Conservation (phyloP, 257 asterid species). For the Solanum sparsipilum region DNA sequence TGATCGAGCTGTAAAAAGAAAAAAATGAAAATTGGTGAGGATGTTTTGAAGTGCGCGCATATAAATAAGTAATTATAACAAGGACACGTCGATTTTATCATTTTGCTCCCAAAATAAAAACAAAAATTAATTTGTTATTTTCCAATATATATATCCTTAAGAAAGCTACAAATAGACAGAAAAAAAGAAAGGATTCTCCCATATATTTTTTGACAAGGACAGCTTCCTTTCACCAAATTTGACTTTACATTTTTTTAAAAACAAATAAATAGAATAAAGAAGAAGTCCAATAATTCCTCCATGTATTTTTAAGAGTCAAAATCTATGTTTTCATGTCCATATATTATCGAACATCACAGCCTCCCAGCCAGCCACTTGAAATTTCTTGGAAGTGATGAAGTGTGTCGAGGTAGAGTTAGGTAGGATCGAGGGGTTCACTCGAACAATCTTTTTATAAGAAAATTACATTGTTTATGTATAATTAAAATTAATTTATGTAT, state of each 20-base stretch:
- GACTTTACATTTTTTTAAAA: background rate
- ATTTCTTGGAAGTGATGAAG: background rate
- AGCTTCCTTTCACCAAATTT: background rate
- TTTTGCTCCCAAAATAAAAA: background rate
- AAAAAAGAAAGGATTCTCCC: slow-evolving; percentile 10
- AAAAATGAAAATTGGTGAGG: background rate
- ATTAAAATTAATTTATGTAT: too few species aligned
- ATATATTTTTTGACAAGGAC: slow-evolving; percentile 13
- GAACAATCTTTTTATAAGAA: background rate
- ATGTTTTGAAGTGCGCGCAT: background rate
- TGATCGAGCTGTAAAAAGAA: background rate
- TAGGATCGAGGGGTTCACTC: background rate
- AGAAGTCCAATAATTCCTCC: background rate
- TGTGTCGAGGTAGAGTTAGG: fast-evolving
- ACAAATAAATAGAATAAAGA: background rate
- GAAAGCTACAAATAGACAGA: slow-evolving; percentile 9
- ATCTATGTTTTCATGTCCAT: slow-evolving; percentile 11
- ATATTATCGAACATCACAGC: slow-evolving; percentile 21
- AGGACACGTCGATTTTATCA: background rate
- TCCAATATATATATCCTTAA: background rate
- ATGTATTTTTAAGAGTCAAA: slow-evolving; percentile 25
- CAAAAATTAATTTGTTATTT: background rate
- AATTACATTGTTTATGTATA: background rate
- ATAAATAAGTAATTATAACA: background rate
- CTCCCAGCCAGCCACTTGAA: slow-evolving; percentile 27